Evolutionary conservation across 495 filamentous ascomycete genomes (phyloP).

Genomic region (Glonium stellatum): DNA sequence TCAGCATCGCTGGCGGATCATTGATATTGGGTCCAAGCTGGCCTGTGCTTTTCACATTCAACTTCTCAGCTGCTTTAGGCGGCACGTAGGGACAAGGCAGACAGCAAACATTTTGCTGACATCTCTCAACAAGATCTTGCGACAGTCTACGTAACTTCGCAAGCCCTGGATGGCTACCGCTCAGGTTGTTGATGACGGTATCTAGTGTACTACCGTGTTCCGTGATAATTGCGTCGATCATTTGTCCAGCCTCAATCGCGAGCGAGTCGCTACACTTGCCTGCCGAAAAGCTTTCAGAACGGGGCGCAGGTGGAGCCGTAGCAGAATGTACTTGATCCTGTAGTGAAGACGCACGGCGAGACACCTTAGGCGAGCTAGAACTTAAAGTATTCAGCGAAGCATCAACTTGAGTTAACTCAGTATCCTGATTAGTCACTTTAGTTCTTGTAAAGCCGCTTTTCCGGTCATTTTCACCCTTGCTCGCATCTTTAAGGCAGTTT

Average conservation of each 20-base stretch:
- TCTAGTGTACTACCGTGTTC: conserved; percentile 27
- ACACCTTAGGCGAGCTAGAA: not conserved
- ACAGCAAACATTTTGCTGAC: not conserved
- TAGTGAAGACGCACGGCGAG: conserved; percentile 8
- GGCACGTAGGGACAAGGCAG: conserved; percentile 5
- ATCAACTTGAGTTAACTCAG: not conserved
- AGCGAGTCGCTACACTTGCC: conserved; percentile 22
- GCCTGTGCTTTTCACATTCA: conserved; percentile 21
- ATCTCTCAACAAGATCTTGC: conserved; percentile 17
- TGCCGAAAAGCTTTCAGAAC: conserved; percentile 12
- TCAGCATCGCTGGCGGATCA: conserved; percentile 12
- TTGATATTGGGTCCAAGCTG: conserved; percentile 22
- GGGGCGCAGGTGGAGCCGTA: not conserved
- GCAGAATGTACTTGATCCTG: not conserved
- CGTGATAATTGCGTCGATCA: conserved; percentile 27
- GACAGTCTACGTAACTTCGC: conserved; percentile 25
- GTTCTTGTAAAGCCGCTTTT: not conserved
- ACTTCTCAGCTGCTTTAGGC: conserved; percentile 20
- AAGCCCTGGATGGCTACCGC: conserved; percentile 10
- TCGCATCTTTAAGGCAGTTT: conserved; percentile 2
- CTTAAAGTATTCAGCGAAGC: not conserved
- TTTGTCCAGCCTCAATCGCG: conserved; percentile 22
- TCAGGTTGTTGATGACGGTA: conserved; percentile 27
- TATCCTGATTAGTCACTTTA: not conserved
- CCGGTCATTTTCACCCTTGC: not conserved